Conservation (phyloP, 495 filamentous ascomycete genomes). For the Penicillium pancosmium region DNA sequence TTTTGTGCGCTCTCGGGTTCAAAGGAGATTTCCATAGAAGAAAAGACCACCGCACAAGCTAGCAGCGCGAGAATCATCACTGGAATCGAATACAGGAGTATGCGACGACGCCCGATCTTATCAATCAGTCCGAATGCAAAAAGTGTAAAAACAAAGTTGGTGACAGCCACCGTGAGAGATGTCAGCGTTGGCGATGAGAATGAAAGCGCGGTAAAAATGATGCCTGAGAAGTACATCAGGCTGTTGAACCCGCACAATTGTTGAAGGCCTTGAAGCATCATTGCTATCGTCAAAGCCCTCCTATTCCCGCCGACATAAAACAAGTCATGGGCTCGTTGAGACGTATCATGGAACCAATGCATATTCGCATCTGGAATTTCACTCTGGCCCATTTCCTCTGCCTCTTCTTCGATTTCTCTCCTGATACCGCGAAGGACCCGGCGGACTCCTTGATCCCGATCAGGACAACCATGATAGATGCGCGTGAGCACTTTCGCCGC, state of each 20-base stretch:
- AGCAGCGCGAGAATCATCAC: constrained; percentile 77
- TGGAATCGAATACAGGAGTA: constrained; percentile 82
- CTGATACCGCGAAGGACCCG: constrained; percentile 65
- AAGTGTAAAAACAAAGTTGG: constrained; percentile 82
- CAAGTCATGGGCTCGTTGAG: constrained; percentile 55
- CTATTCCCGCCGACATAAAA: constrained; percentile 65
- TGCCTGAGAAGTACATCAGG: constrained; percentile 94
- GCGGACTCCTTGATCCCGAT: constrained; percentile 50
- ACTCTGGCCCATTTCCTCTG: constrained; percentile 40
- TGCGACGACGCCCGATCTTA: constrained; percentile 75
- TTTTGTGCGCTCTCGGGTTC: neutral
- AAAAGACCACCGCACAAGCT: constrained; percentile 67
- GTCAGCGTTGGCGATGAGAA: constrained; percentile 82
- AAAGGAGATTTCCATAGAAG: constrained; percentile 47
- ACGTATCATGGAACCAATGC: constrained; percentile 35
- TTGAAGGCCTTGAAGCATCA: constrained; percentile 83
- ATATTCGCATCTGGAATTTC: constrained; percentile 19
- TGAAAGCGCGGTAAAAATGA: constrained; percentile 79
- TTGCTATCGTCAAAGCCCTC: constrained; percentile 80
- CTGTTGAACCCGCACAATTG: constrained; percentile 92
- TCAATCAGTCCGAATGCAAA: constrained; percentile 80
- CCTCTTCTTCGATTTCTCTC: constrained; percentile 68
- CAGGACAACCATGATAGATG: constrained; percentile 60
- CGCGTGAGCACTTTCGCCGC: constrained; percentile 65
- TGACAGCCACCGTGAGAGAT: constrained; percentile 77